Percentiles rank a stretch among this genome's conserved stretches.
These are phyloP conservation scores for Platismatia glauca DNA, from an alignment of 495 filamentous ascomycete species.

Conservation along the genomic window DNA sequence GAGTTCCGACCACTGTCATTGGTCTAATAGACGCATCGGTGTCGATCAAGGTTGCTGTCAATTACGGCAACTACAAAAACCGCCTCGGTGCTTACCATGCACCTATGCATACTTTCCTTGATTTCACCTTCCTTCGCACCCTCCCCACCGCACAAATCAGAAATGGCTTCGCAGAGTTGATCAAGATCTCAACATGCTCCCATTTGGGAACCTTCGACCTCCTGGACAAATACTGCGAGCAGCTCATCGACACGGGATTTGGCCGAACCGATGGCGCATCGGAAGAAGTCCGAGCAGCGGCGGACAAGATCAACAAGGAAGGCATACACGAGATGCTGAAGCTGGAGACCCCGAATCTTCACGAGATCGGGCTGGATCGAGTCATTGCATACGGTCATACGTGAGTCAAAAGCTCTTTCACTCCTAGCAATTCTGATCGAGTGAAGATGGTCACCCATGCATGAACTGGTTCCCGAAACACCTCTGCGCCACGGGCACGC, in stretches of 20 bases:
- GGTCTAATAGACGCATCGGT: slow-evolving; percentile 59
- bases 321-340: slow-evolving; percentile 56
- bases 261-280: slow-evolving; percentile 43
- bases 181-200: slow-evolving; percentile 59
- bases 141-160: slow-evolving; percentile 51
- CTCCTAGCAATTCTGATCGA: not conserved
- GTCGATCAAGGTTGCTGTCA: slow-evolving; percentile 57
- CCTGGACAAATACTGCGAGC: slow-evolving; percentile 51
- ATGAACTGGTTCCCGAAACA: slow-evolving; percentile 50
- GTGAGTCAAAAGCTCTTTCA: slow-evolving; percentile 24
- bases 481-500: slow-evolving; percentile 57
- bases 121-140: slow-evolving; percentile 54
- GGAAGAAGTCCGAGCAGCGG: slow-evolving; percentile 41
- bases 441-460: slow-evolving; percentile 50
- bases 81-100: slow-evolving; percentile 59
- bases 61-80: slow-evolving; percentile 59
- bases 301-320: slow-evolving; percentile 50
- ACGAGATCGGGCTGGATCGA: slow-evolving; percentile 53
- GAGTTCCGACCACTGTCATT: slow-evolving; percentile 55
- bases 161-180: slow-evolving; percentile 57
- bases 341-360: slow-evolving; percentile 54
- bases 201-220: slow-evolving; percentile 50
- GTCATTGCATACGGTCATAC: slow-evolving; percentile 63
- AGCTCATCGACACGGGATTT: slow-evolving; percentile 47
- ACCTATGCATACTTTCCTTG: slow-evolving; percentile 55